phyloP scores from a whole-genome alignment of 2,329 filamentous ascomycete species.

The Verticillium nonalfalfae region DNA sequence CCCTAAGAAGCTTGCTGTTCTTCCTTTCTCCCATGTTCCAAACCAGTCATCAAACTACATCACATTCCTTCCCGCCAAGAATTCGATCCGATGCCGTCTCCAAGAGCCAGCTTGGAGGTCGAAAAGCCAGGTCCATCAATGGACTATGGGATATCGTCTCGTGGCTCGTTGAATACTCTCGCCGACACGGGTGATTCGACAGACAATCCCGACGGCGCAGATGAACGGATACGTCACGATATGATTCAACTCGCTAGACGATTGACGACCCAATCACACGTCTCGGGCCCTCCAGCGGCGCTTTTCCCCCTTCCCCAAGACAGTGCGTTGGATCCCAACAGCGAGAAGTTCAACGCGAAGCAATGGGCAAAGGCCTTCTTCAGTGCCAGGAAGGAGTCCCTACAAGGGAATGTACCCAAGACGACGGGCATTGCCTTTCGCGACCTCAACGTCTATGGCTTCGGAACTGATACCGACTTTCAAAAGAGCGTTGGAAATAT shows the following conservation, averaged over 20 bases:
- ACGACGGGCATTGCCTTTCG: slow-evolving; percentile 30
- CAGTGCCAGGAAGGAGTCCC: slow-evolving; percentile 14
- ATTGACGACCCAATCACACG: slow-evolving; percentile 16
- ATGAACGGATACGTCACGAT: slow-evolving; percentile 6
- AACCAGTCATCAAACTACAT: neutral
- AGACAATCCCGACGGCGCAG: neutral
- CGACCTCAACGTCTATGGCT: slow-evolving; percentile 29
- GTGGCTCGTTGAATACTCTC: neutral
- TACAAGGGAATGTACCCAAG: slow-evolving; percentile 18
- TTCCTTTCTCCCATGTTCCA: neutral
- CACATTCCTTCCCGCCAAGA: too few species aligned
- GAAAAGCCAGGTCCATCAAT: neutral
- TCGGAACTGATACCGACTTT: slow-evolving; percentile 25
- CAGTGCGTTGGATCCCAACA: slow-evolving; percentile 29
- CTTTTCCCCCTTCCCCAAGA: slow-evolving; percentile 18
- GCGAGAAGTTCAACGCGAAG: slow-evolving; percentile 30
- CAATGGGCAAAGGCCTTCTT: slow-evolving; percentile 36
- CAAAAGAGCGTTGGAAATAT: slow-evolving; percentile 25
- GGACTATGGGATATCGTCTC: neutral
- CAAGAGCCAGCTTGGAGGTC: neutral
- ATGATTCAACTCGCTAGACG: slow-evolving; percentile 20
- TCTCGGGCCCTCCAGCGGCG: slow-evolving; percentile 14
- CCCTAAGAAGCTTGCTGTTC: too few species aligned
- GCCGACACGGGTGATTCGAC: neutral
- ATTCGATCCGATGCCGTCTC: neutral